A percentile compares a stretch with the other conserved stretches of the same genome.
These are phyloP conservation scores for Thelonectria olida DNA, from an alignment of 2,329 filamentous ascomycete species.

Conservation along the genomic window DNA sequence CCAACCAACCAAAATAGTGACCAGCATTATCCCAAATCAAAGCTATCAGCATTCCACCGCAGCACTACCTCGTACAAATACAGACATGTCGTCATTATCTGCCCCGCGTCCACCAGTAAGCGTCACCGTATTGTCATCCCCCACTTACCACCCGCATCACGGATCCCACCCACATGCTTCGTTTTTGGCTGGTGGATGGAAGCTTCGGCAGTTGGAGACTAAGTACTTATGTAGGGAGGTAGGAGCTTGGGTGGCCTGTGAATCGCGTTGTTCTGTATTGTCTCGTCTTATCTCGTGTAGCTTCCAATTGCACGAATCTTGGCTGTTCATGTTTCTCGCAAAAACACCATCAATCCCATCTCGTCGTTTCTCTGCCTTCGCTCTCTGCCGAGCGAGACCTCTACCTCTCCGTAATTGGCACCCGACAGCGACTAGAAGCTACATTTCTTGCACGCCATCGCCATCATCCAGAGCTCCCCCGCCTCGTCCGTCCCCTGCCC, in stretches of 20 bases:
- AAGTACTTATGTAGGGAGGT: too few species aligned
- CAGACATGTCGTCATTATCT: slow-evolving; percentile 35
- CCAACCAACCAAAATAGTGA: slow-evolving; percentile 6
- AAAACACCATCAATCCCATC: background rate
- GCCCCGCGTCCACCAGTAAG: slow-evolving; percentile 27
- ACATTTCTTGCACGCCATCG: slow-evolving; percentile 2
- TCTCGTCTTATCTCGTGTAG: background rate
- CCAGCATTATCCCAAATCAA: background rate
- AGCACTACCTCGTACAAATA: background rate
- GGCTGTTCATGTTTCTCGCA: background rate
- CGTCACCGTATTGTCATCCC: slow-evolving; percentile 36
- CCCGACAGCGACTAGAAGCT: background rate
- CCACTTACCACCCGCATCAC: slow-evolving; percentile 34
- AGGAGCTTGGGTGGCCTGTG: background rate
- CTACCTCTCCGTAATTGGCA: background rate
- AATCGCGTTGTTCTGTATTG: background rate
- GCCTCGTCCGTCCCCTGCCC: background rate
- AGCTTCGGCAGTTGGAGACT: background rate
- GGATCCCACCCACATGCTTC: slow-evolving; percentile 28
- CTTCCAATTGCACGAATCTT: too few species aligned
- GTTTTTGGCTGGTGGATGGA: background rate
- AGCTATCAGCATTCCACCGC: background rate
- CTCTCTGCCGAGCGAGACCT: background rate
- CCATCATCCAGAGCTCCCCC: slow-evolving; percentile 19
- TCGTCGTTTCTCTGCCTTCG: background rate